Evolutionary conservation across 176 grass and related monocot genomes (phyloP).

Genomic region (Aegilops tauschii): DNA sequence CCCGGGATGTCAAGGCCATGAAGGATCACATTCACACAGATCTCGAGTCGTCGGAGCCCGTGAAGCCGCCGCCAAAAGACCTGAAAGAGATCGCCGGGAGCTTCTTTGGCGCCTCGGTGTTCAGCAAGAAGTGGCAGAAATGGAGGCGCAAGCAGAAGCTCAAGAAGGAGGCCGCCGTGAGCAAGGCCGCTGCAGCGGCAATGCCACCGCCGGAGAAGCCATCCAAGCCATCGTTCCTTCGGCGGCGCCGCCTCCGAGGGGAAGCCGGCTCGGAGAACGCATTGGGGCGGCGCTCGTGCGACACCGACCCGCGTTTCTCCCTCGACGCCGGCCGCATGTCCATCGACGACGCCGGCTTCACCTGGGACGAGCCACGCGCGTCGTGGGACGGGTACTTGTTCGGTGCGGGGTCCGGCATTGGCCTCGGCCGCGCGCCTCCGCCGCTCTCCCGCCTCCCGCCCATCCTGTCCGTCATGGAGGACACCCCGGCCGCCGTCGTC

Average conservation of each 20-base stretch:
- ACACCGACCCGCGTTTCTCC: slow-evolving; percentile 92
- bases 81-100: slow-evolving; percentile 90
- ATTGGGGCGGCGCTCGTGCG: slow-evolving; percentile 73
- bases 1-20: slow-evolving; percentile 39
- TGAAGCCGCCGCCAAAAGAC: slow-evolving; percentile 70
- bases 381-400: slow-evolving; percentile 97
- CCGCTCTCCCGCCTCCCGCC: slow-evolving; percentile 77
- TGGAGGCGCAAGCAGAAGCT: slow-evolving; percentile 95
- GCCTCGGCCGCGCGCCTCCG: slow-evolving; percentile 46
- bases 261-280: slow-evolving; percentile 61
- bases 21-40: slow-evolving; percentile 91
- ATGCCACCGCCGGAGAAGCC: slow-evolving; percentile 48
- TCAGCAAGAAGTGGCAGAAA: slow-evolving; percentile 98
- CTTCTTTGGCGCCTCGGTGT: slow-evolving; percentile 96
- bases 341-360: slow-evolving; percentile 79
- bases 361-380: slow-evolving; percentile 91
- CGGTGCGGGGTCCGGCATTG: slow-evolving; percentile 48
- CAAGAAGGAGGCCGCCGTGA: slow-evolving; percentile 77
- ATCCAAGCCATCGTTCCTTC: slow-evolving; percentile 53
- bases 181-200: slow-evolving; percentile 51
- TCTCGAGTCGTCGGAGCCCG: slow-evolving; percentile 49
- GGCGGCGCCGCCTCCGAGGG: slow-evolving; percentile 37
- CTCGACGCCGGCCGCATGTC: slow-evolving; percentile 91
- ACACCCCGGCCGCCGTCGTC: slow-evolving; percentile 52
- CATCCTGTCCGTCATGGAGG: slow-evolving; percentile 86